Evolutionary conservation across 108 stramenopile genomes (phyloP).

Genomic region (Skeletonema costatum): DNA sequence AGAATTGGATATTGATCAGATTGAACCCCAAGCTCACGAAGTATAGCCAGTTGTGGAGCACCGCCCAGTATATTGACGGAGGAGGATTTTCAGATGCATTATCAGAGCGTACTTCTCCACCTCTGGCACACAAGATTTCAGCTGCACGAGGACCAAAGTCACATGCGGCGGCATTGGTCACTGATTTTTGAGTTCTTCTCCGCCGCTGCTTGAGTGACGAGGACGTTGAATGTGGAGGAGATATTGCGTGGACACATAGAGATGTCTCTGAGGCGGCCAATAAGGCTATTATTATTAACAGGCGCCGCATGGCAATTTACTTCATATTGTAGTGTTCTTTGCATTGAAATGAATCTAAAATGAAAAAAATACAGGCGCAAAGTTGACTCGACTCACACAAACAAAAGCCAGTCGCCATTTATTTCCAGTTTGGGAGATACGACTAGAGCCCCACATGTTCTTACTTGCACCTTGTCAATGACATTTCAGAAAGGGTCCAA

Average conservation of each 20-base stretch:
- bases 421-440: not conserved
- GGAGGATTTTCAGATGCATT: not conserved
- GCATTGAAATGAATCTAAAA: too few species aligned
- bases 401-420: not conserved
- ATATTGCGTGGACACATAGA: not conserved
- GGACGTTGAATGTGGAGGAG: not conserved
- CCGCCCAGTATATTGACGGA: slow-evolving; percentile 27
- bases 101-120: not conserved
- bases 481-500: too few species aligned
- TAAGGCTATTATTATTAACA: not conserved
- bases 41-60: slow-evolving; percentile 30
- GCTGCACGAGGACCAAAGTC: not conserved
- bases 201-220: not conserved
- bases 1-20: slow-evolving; percentile 29
- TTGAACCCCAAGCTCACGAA: slow-evolving; percentile 30
- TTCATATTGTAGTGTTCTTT: too few species aligned
- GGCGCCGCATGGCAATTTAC: too few species aligned
- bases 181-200: not conserved
- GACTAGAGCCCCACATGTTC: too few species aligned
- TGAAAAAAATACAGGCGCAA: too few species aligned
- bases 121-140: not conserved
- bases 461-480: too few species aligned
- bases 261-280: not conserved
- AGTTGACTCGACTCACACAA: too few species aligned
- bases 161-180: not conserved